Evolutionary conservation across 2,329 filamentous ascomycete species (phyloP).

Genomic region (Verticillium tricorpus): DNA sequence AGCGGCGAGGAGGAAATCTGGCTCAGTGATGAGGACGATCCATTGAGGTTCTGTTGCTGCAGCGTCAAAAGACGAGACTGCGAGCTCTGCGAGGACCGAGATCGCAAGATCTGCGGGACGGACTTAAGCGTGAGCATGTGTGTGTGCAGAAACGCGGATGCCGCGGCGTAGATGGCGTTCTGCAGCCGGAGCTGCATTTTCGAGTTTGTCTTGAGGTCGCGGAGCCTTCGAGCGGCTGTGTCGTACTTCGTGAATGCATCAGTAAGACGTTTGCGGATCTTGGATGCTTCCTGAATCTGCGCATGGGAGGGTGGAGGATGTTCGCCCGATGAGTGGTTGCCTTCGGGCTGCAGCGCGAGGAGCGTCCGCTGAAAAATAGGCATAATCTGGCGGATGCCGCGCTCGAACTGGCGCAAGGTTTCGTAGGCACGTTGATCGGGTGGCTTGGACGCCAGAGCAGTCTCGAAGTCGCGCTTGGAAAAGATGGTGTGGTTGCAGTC

Average conservation of each 20-base stretch:
- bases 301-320: conserved; percentile 46
- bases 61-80: conserved; percentile 24
- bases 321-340: conserved; percentile 22
- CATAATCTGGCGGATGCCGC: conserved; percentile 75
- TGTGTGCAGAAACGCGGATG: conserved; percentile 77
- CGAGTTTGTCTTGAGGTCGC: conserved; percentile 70
- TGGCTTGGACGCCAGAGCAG: conserved; percentile 62
- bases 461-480: conserved; percentile 69
- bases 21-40: conserved; percentile 28
- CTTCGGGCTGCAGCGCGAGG: conserved; percentile 59
- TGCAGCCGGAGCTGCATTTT: conserved; percentile 72
- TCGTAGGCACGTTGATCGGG: conserved; percentile 77
- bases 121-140: conserved; percentile 87
- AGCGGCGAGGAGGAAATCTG: conserved; percentile 27
- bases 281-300: conserved; percentile 80
- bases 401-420: conserved; percentile 81
- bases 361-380: conserved; percentile 81
- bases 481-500: conserved; percentile 68
- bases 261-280: conserved; percentile 83
- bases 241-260: conserved; percentile 90
- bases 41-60: conserved; percentile 25
- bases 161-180: conserved; percentile 75
- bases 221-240: conserved; percentile 71
- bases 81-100: conserved; percentile 27
- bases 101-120: conserved; percentile 60